Conservation (phyloP, 306 rosid genomes). For the Citrullus colocynthis region DNA sequence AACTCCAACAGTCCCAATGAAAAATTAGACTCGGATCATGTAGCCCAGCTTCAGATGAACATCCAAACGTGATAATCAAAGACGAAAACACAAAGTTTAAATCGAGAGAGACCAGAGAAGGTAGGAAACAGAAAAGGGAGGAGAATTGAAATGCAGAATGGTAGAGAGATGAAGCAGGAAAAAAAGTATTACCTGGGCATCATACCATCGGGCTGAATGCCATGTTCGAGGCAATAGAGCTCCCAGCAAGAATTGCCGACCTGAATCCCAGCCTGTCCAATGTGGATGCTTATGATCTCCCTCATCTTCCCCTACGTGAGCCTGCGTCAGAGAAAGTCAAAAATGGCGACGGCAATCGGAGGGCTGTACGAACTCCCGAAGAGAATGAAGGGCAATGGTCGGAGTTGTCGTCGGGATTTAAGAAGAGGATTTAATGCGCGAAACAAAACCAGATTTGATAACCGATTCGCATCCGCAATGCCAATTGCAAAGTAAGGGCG, state of each 20-base stretch:
- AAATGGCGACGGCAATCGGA: not conserved
- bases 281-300: slow-evolving; percentile 91
- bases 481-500: not conserved
- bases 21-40: not conserved
- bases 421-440: not conserved
- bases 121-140: not conserved
- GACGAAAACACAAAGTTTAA: not conserved
- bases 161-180: not conserved
- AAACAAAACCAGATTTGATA: slow-evolving; percentile 10
- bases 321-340: not conserved
- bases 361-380: not conserved
- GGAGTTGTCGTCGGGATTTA: not conserved
- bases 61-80: not conserved
- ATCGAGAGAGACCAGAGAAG: no score
- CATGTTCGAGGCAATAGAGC: slow-evolving; percentile 99
- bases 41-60: no score
- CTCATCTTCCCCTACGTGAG: slow-evolving; percentile 36
- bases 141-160: not conserved
- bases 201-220: slow-evolving; percentile 79
- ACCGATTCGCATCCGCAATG: slow-evolving; percentile 3
- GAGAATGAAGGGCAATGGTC: not conserved
- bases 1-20: not conserved
- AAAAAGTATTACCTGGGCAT: slow-evolving; percentile 59
- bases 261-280: slow-evolving; percentile 95
- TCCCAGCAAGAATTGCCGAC: slow-evolving; percentile 99